Evolutionary conservation across 805 yeast species (phyloP).

Genomic region (Metschnikowia henanensis): DNA sequence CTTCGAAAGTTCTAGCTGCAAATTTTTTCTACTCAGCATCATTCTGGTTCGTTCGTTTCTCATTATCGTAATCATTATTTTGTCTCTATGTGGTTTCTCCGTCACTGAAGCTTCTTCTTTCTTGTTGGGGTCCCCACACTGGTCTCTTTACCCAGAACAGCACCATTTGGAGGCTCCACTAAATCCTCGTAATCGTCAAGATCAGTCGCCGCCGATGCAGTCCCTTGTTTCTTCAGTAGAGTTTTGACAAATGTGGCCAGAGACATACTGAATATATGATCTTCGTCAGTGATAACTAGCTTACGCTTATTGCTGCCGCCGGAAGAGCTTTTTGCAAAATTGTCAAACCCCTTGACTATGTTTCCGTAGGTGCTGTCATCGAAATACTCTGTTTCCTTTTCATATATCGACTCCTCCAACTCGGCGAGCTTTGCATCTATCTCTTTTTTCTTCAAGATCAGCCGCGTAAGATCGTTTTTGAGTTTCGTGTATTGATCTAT

Average conservation of each 20-base stretch:
- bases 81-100: not conserved
- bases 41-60: no score
- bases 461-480: conserved; percentile 63
- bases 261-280: conserved; percentile 77
- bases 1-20: no score
- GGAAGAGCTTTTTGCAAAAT: conserved; percentile 53
- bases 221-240: conserved; percentile 50
- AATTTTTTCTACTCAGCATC: no score
- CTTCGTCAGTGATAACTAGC: conserved; percentile 64
- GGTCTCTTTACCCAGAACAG: conserved; percentile 8
- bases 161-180: conserved; percentile 16
- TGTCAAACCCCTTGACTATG: conserved; percentile 90
- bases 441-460: conserved; percentile 58
- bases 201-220: conserved; percentile 24
- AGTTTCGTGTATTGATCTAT: conserved; percentile 61
- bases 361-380: conserved; percentile 74
- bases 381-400: conserved; percentile 74
- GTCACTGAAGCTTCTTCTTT: conserved; percentile 14
- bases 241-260: conserved; percentile 64
- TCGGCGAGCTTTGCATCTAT: conserved; percentile 62
- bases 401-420: conserved; percentile 77
- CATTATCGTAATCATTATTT: no score
- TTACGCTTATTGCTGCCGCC: conserved; percentile 45
- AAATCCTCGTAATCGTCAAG: conserved; percentile 23
- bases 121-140: conserved; percentile 17